Conservation (phyloP, 2,329 filamentous ascomycete species). For the Diaporthe vaccinii region DNA sequence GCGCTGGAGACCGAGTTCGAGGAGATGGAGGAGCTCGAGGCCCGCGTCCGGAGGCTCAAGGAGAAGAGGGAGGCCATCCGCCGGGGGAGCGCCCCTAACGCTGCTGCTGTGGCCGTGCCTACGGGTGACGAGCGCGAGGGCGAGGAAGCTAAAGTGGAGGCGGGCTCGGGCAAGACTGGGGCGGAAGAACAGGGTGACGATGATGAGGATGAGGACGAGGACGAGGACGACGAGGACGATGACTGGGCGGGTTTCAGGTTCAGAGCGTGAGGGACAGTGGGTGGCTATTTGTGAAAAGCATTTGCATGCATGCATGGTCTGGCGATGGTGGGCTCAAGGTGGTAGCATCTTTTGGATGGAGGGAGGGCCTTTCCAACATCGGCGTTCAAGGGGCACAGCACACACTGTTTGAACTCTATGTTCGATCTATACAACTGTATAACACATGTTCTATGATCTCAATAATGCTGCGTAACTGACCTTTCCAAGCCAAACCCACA, state of each 20-base stretch:
- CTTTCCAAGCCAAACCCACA: not conserved
- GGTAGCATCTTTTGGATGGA: not conserved
- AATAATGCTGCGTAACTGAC: not conserved
- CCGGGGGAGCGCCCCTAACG: conserved; percentile 50
- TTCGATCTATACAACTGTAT: not conserved
- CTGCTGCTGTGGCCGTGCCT: not conserved
- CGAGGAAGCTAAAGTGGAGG: conserved; percentile 3
- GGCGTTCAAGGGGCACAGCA: conserved; percentile 3
- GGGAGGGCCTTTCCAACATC: not conserved
- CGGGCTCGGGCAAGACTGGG: conserved; percentile 43
- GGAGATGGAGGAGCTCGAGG: conserved; percentile 85
- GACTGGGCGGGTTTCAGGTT: conserved; percentile 75
- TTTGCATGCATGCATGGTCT: conserved; percentile 20
- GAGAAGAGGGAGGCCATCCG: conserved; percentile 78
- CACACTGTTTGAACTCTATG: conserved; percentile 4
- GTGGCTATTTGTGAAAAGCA: not conserved
- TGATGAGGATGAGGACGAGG: conserved; percentile 52
- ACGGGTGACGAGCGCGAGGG: not conserved
- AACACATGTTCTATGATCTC: not conserved
- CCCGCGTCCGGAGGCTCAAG: conserved; percentile 76
- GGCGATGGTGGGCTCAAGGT: not conserved
- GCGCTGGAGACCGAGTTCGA: conserved; percentile 84
- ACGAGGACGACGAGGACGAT: conserved; percentile 61
- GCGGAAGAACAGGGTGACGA: conserved; percentile 49
- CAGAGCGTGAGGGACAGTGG: conserved; percentile 43